Evolutionary conservation across 2,329 filamentous ascomycete species (phyloP).

Genomic region (Sporothrix variecibatus): DNA sequence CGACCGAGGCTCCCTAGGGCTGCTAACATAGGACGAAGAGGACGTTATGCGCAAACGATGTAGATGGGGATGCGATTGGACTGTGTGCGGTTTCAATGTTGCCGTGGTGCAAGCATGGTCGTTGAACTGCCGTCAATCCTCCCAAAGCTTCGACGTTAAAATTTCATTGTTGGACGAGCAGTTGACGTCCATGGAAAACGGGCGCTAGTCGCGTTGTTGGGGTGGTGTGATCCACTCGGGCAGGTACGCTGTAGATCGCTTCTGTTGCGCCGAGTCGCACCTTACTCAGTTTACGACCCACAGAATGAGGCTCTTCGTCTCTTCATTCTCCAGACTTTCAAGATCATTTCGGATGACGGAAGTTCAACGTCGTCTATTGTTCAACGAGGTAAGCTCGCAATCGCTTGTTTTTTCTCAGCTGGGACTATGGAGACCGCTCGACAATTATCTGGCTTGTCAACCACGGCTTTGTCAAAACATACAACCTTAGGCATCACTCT

Average conservation of each 20-base stretch:
- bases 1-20: neutral
- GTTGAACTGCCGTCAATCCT: neutral
- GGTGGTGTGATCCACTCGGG: neutral
- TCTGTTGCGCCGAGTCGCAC: neutral
- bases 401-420: neutral
- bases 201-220: conserved; percentile 1
- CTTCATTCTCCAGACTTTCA: neutral
- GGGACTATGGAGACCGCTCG: neutral
- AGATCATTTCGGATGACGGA: neutral
- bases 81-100: neutral
- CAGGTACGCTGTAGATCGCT: neutral
- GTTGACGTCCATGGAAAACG: neutral
- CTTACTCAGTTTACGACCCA: neutral
- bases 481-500: no score
- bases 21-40: neutral
- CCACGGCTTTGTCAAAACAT: neutral
- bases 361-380: neutral
- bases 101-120: neutral
- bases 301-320: neutral
- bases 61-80: neutral
- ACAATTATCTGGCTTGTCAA: neutral
- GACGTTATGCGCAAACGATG: neutral
- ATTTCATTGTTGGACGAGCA: neutral
- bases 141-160: neutral
- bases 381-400: neutral